Base-by-base conservation (phyloP, 805 yeast species). In the Jamesozyma gamospora region DNA sequence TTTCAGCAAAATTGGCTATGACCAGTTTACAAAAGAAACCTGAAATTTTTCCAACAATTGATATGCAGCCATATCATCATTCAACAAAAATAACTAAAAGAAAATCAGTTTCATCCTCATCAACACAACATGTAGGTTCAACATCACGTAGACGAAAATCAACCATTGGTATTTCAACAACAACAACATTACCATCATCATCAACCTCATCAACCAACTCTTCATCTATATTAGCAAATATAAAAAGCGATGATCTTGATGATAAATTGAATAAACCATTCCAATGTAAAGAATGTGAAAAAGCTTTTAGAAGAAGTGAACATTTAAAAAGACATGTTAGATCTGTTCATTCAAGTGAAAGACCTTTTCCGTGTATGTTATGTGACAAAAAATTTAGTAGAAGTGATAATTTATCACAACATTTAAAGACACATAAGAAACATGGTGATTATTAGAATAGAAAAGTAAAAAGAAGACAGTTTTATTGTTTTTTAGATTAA, bases 291-390 rank as follows among this genome's bases (percentile, higher is more conserved):
- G 55, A 58, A 12, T 70, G 74, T 47, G 52, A 54, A 4, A 69
- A 67, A 48, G 58, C 60, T 9, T 79, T 79, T 57, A 73, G 73
- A 47, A 67, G 83, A 45, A 75, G 75, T 50, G 84, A 80, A 45
- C 84, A 79, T 52, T 65, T 79, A 52, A 77, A 76, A 53, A 63
- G 87, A 42, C 87, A 79, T 53, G 69, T 75, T 52, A 63, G 83
- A 43, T 75, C 81, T 21, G 77, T 79, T 48, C 87, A 79, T 56
- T 71, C 79, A 17, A 58, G 71, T 45, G 72, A 74, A 50, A 67
- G 75, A 46, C 81, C 81, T 1, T 79, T 72, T 58, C 72, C 71
- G 35, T 79, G 87, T 51, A 55, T 63, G 30, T 62, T 65, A 36
- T 79, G 87, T 52, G 67, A 66, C 31, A 79, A 77, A 56, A 72